Evolutionary conservation across 805 yeast species (phyloP).

Genomic region (Yamadazyma paraphyllophila): DNA sequence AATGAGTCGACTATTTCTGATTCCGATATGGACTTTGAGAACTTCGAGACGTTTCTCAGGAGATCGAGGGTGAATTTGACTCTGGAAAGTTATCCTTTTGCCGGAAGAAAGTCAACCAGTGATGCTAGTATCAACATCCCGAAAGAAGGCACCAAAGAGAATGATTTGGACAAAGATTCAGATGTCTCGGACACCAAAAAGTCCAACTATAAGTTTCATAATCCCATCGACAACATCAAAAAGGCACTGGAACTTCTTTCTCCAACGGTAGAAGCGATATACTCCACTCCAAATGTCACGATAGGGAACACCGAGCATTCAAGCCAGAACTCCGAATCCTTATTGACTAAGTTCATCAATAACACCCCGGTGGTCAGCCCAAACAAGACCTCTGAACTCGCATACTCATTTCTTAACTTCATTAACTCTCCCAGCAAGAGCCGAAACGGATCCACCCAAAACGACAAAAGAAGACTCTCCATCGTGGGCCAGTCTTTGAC

Average conservation of each 20-base stretch:
- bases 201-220: conserved; percentile 27
- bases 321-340: conserved; percentile 1
- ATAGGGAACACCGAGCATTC: background rate
- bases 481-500: conserved; percentile 28
- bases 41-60: conserved; percentile 31
- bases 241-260: conserved; percentile 16
- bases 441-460: background rate
- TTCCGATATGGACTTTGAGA: conserved; percentile 19
- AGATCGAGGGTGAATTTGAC: conserved; percentile 31
- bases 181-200: background rate
- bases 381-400: conserved; percentile 1
- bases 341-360: conserved; percentile 4
- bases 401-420: conserved; percentile 17
- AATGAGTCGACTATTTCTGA: conserved; percentile 14
- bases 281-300: conserved; percentile 14
- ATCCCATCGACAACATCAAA: conserved; percentile 32
- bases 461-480: conserved; percentile 1
- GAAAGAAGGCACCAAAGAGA: conserved; percentile 21
- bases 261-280: conserved; percentile 35
- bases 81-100: conserved; percentile 16
- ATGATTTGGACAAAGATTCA: background rate
- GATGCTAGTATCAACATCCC: conserved; percentile 12
- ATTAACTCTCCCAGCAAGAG: conserved; percentile 19
- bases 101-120: conserved; percentile 20
- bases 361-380: background rate